These are phyloP conservation scores for Marasmius tenuissimus DNA, from an alignment of 1,284 basidiomycete species.

Conservation along the genomic window DNA sequence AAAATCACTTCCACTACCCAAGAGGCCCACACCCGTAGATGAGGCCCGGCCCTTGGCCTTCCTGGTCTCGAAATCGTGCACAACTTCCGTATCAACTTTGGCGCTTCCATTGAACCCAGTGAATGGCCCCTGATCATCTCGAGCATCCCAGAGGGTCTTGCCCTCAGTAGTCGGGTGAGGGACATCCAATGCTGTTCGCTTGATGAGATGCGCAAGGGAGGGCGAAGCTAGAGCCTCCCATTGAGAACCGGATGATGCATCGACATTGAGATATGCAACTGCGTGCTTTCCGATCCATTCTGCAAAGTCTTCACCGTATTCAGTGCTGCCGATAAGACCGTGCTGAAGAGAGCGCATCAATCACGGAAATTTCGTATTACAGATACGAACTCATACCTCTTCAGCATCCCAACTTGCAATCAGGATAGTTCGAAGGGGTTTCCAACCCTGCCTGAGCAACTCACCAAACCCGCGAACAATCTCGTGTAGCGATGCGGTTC, in stretches of 20 bases:
- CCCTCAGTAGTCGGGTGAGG: conserved; percentile 58
- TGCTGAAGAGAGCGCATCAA: conserved; percentile 45
- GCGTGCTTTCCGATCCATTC: conserved; percentile 77
- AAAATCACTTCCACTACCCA: conserved; percentile 68
- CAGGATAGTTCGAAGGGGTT: conserved; percentile 82
- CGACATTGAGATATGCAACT: conserved; percentile 87
- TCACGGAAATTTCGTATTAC: background rate
- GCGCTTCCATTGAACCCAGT: conserved; percentile 24
- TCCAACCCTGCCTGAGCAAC: conserved; percentile 79
- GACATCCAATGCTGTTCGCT: conserved; percentile 63
- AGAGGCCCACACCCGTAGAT: conserved; percentile 28
- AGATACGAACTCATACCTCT: conserved; percentile 48
- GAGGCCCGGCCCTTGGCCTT: conserved; percentile 18
- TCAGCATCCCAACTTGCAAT: conserved; percentile 93
- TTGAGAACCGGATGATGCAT: conserved; percentile 71
- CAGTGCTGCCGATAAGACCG: conserved; percentile 84
- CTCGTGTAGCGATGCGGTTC: conserved; percentile 83
- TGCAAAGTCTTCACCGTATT: conserved; percentile 88
- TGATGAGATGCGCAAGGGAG: conserved; percentile 77
- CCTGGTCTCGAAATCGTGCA: conserved; percentile 26
- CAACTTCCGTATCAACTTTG: conserved; percentile 28
- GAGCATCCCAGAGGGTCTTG: conserved; percentile 68
- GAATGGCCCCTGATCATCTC: conserved; percentile 54
- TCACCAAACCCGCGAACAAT: conserved; percentile 78
- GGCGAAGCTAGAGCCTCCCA: conserved; percentile 63